These are phyloP conservation scores for Pyrenula aspistea DNA, from an alignment of 495 filamentous ascomycete species.

Conservation along the genomic window DNA sequence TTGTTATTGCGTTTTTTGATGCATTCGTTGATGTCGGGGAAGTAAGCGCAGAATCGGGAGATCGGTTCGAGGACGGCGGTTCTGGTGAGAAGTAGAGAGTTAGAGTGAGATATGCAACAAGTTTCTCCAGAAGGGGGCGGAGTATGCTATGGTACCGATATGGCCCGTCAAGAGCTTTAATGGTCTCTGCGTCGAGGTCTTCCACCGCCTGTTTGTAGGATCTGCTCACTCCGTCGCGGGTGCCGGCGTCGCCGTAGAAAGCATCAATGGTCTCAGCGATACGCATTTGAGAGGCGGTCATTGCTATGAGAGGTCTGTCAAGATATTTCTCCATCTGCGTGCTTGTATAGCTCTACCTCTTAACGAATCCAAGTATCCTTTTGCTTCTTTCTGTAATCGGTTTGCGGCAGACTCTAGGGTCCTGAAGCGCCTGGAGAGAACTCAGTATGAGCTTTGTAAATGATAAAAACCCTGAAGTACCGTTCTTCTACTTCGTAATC, in stretches of 20 bases:
- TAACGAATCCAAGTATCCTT: conserved; percentile 90
- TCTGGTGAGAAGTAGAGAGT: conserved; percentile 23
- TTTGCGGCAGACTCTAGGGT: conserved; percentile 91
- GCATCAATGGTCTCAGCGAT: conserved; percentile 99
- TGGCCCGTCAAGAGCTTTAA: conserved; percentile 95
- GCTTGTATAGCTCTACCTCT: conserved; percentile 46
- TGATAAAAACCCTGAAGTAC: conserved; percentile 26
- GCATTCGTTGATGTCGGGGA: conserved; percentile 97
- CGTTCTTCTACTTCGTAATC: conserved; percentile 98
- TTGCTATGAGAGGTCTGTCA: conserved; percentile 42
- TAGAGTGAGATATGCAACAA: background rate
- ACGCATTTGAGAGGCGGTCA: conserved; percentile 98
- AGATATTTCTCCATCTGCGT: background rate
- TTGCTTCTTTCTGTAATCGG: conserved; percentile 91
- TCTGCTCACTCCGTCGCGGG: conserved; percentile 84
- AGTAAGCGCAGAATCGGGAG: conserved; percentile 90
- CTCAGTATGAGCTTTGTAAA: background rate
- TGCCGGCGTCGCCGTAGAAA: conserved; percentile 94
- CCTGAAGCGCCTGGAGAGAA: conserved; percentile 59
- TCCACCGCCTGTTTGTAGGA: conserved; percentile 98
- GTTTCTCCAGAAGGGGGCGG: background rate
- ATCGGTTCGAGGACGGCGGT: conserved; percentile 94
- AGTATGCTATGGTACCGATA: too few relatives aligned
- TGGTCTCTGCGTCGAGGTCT: conserved; percentile 93
- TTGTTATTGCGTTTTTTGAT: conserved; percentile 99